These are phyloP conservation scores for Fusarium stilboides DNA, from an alignment of 2,329 filamentous ascomycete genomes.

Conservation along the genomic window DNA sequence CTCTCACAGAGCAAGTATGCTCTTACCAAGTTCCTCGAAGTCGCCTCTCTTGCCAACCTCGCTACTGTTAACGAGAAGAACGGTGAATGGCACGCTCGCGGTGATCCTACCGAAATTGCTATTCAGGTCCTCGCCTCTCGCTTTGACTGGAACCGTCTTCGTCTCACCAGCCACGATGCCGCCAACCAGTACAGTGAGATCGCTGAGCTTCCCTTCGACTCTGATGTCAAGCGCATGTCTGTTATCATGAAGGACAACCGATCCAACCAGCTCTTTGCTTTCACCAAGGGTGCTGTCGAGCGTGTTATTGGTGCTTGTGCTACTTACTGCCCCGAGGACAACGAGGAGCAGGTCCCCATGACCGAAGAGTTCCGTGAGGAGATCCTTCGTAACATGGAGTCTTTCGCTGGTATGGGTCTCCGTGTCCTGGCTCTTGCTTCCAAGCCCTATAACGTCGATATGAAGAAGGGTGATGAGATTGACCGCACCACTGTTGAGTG, in stretches of 20 bases:
- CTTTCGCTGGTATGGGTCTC: constrained; percentile 73
- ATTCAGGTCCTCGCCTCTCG: constrained; percentile 80
- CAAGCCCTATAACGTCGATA: constrained; percentile 57
- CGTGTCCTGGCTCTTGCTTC: constrained; percentile 76
- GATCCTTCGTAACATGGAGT: constrained; percentile 76
- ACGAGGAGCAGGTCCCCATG: constrained; percentile 57
- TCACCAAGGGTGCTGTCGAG: constrained; percentile 78
- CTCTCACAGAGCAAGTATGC: constrained; percentile 58
- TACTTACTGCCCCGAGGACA: constrained; percentile 60
- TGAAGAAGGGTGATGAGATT: constrained; percentile 61
- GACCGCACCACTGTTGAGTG: constrained; percentile 70
- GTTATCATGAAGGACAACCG: constrained; percentile 70
- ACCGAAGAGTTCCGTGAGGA: constrained; percentile 67
- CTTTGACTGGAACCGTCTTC: constrained; percentile 72
- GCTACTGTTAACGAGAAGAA: constrained; percentile 63
- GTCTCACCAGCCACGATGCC: constrained; percentile 62
- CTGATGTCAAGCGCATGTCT: constrained; percentile 81
- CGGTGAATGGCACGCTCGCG: constrained; percentile 71
- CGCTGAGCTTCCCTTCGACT: constrained; percentile 80
- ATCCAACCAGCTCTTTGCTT: constrained; percentile 53
- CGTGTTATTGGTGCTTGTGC: constrained; percentile 74
- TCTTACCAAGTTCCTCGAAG: constrained; percentile 69
- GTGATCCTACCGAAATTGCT: constrained; percentile 79
- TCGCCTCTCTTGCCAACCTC: constrained; percentile 71
- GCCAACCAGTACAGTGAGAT: constrained; percentile 68